phyloP scores from a whole-genome alignment of 352 stramenopile species.

The Pseudoperonospora humuli region DNA sequence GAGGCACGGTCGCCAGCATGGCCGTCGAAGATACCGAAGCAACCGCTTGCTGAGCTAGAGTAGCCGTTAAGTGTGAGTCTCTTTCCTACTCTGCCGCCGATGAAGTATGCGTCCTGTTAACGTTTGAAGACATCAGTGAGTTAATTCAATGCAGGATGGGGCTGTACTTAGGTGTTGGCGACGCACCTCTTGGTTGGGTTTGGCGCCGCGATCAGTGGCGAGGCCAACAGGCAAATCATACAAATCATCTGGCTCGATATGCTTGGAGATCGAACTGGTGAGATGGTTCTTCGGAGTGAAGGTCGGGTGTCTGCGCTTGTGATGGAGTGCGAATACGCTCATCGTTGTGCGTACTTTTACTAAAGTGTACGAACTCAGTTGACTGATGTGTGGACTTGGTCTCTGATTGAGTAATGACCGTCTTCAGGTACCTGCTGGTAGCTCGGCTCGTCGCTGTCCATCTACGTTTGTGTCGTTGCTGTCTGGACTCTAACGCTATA shows the following conservation, averaged over 20 bases:
- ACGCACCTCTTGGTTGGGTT: constrained; percentile 66
- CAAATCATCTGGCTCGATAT: constrained; percentile 38
- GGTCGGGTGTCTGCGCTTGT: constrained; percentile 35
- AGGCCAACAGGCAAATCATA: constrained; percentile 49
- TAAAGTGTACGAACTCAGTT: neutral
- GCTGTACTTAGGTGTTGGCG: neutral
- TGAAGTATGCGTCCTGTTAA: constrained; percentile 80
- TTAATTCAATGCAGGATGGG: neutral
- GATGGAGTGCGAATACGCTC: constrained; percentile 9
- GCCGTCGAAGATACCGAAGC: constrained; percentile 80
- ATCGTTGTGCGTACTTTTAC: constrained; percentile 5
- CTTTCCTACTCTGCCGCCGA: constrained; percentile 47
- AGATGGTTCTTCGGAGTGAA: constrained; percentile 10
- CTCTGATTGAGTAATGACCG: constrained; percentile 15
- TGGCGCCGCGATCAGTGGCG: constrained; percentile 60
- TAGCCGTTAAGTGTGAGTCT: constrained; percentile 79
- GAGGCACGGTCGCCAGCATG: constrained; percentile 74
- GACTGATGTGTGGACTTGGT: constrained; percentile 3
- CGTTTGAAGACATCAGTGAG: neutral
- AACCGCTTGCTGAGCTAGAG: constrained; percentile 43
- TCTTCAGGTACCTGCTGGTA: neutral
- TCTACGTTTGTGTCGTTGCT: constrained; percentile 5
- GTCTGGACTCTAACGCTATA: constrained; percentile 8
- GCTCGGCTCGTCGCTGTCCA: neutral
- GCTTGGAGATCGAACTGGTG: constrained; percentile 18